These are phyloP conservation scores for Leucocoprinus birnbaumii DNA, from an alignment of 768 basidiomycete species.

Conservation along the genomic window DNA sequence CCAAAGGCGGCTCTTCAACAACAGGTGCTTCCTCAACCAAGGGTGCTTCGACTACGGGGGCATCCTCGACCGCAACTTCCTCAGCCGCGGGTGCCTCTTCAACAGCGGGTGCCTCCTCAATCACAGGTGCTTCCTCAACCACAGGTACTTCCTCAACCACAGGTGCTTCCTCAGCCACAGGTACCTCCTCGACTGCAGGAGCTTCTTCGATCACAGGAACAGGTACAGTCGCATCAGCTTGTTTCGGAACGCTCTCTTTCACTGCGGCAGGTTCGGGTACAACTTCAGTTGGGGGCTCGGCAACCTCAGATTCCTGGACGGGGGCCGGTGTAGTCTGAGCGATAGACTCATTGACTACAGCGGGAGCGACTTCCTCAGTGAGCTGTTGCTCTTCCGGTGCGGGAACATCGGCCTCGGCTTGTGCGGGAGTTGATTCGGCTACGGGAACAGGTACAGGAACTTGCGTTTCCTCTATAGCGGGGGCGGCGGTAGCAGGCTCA, in stretches of 20 bases:
- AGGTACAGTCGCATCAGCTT: no score
- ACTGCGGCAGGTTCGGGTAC: no score
- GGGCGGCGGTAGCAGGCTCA: constrained; percentile 1
- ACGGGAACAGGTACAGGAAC: background rate
- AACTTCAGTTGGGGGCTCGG: no score
- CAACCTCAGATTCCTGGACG: no score
- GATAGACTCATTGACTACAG: no score
- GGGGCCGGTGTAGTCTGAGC: no score
- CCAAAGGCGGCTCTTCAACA: background rate
- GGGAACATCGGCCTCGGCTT: background rate
- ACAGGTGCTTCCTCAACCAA: background rate
- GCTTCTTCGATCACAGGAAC: no score
- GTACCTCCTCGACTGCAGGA: no score
- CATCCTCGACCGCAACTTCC: no score
- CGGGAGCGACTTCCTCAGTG: background rate
- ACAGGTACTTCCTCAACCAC: no score
- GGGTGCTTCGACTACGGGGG: background rate
- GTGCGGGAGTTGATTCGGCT: background rate
- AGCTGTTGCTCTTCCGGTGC: background rate
- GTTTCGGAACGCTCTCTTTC: no score
- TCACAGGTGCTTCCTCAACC: constrained; percentile 1
- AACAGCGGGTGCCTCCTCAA: background rate
- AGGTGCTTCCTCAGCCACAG: no score
- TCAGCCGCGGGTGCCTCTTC: background rate
- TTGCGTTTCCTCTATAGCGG: background rate